Evolutionary conservation across 2,329 filamentous ascomycete species (phyloP), one percentile per base, ranked within the genome.

Genomic region (Exophiala calicioides): DNA sequence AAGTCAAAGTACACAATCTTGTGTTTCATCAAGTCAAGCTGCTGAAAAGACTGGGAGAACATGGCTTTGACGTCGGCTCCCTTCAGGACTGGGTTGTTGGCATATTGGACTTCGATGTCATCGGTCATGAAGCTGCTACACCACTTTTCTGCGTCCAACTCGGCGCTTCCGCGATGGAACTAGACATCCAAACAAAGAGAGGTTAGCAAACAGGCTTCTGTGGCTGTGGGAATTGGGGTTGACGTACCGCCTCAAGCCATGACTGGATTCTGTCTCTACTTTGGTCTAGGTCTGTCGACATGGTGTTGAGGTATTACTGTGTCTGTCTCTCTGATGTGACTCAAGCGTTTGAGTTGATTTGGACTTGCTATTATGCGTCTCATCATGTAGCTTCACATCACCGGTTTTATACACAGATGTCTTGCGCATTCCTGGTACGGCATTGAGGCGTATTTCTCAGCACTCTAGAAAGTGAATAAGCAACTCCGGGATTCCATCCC

Each of bases 1-100:
- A 47, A 48, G 27, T 54, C 52, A 29, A 54, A 54, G 32, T 54
- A 51, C 19, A 37, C 32, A 21, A 54, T 50, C 19, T 54, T 33
- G 24, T 54, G 52, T 20, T 47, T 36, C 52, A 52, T 54, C 35
- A 47, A 10, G 23, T 48, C 52, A 6, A 54, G 40, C 13, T 35
- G 44, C 20, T 39, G 19, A 19, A 54, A 47, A 1, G 26, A 23
- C 13, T 19, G 13, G 15, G 46, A 10, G 40, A 52, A 52, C 23
- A 40, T 41, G 8, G 7, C 45, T 8, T 32, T 13, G 23, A 47
- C 45, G 10, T 44, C 36, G 4, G 21, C 6, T 10, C 50, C 50
- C 9, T 31, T 48, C 10, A 37, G 9, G 15, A 41, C 30, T 1
- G 45, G 50, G 24, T 45, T 31, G 24, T 51, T 54, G 47, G 43